Percentiles rank a stretch among this genome's conserved stretches.
Evolutionary conservation across 345 rosid genomes (phyloP).

Genomic region (Citrus hindsii): DNA sequence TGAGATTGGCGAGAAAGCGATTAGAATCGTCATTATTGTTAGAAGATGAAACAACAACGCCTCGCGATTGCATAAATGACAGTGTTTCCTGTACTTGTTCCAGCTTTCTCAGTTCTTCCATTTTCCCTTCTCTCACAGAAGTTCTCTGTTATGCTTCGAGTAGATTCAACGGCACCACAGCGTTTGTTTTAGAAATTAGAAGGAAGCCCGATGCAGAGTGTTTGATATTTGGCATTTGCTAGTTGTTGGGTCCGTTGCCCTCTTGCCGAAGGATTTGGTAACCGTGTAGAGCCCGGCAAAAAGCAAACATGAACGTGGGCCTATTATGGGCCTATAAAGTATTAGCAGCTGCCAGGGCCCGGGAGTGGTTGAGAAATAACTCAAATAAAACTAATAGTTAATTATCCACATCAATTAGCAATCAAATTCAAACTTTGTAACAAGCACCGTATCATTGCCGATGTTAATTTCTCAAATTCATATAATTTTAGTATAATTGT

Average conservation of each 20-base stretch:
- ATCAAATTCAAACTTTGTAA: too few relatives aligned
- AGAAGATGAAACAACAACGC: constrained; percentile 28
- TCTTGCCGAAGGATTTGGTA: too few relatives aligned
- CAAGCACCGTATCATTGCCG: too few relatives aligned
- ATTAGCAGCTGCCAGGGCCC: too few relatives aligned
- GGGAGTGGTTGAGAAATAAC: too few relatives aligned
- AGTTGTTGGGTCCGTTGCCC: too few relatives aligned
- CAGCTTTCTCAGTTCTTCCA: constrained; percentile 77
- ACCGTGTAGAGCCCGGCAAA: background rate
- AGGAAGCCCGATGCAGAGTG: background rate
- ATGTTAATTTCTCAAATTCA: too few relatives aligned
- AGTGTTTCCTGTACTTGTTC: constrained; percentile 60
- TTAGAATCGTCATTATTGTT: constrained; percentile 26
- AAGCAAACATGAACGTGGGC: background rate
- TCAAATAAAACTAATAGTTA: too few relatives aligned
- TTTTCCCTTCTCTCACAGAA: background rate
- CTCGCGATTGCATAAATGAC: constrained; percentile 38
- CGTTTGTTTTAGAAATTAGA: background rate
- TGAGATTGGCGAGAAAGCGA: constrained; percentile 65
- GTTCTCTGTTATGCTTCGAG: background rate
- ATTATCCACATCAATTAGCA: too few relatives aligned
- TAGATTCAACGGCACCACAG: background rate
- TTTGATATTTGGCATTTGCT: too few relatives aligned
- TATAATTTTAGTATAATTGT: too few relatives aligned
- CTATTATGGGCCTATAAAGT: background rate